Evolutionary conservation across 192 early-diverging fungal genomes (phyloP), one percentile per base, ranked within the genome.

Genomic region (Rhizophlyctis rosea): DNA sequence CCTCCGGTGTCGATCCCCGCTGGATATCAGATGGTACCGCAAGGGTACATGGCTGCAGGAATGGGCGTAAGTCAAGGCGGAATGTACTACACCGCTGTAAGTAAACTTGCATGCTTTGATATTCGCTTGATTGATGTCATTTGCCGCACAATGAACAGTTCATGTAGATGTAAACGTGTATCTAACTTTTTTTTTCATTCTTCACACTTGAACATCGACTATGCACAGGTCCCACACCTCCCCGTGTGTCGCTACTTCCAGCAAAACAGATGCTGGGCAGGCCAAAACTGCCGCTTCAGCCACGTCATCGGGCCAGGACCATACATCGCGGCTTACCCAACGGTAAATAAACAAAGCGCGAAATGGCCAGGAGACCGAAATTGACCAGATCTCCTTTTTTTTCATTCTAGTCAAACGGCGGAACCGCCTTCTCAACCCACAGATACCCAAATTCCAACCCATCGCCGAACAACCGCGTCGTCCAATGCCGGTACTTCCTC

Each of bases 191-290:
- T n/a, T n/a, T n/a, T n/a, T n/a, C n/a, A n/a, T n/a, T n/a, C n/a
- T n/a, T n/a, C n/a, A n/a, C n/a, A n/a, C n/a, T n/a, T n/a, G n/a
- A n/a, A n/a, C n/a, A n/a, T n/a, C n/a, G n/a, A n/a, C n/a, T n/a
- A n/a, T n/a, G n/a, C n/a, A n/a, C 39, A 44, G 39, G 18, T 44
- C 39, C 59, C 44, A 31, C 14, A 31, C 44, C 7, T 61, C 5
- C 62, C 62, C 18, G 53, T 63, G 3, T 63, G 62, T 33, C 62
- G 62, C 30, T 63, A 63, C 51, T 63, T 54, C 51, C 51, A 55
- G 24, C 62, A 63, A 55, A 51, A 51, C 5, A 23, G 50, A 3
- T 61, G 60, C 48, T 61, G 60, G 60, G 60, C 60, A 11, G 60
- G 60, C 3, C 25, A 51, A 29, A 49, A 61, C 30, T 61, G 60